These are phyloP conservation scores for Gnomoniopsis sp. DNA, from an alignment of 2,329 filamentous ascomycete species.

Conservation along the genomic window DNA sequence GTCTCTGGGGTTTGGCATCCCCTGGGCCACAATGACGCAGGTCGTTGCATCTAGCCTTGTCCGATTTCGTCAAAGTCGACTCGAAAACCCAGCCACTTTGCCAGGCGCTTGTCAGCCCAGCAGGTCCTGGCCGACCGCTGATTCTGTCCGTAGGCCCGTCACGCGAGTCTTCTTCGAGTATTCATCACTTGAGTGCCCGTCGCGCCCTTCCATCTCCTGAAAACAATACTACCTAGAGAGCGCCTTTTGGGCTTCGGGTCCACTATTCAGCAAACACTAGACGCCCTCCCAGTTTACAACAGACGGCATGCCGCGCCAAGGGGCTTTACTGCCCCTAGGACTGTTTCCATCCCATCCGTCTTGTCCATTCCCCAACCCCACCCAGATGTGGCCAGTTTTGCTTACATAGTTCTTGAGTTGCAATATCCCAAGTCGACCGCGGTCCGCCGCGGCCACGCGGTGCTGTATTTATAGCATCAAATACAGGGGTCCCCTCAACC, in stretches of 20 bases:
- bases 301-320: too few relatives aligned
- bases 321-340: too few relatives aligned
- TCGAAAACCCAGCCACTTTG: neutral
- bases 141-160: neutral
- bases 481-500: neutral
- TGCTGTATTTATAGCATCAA: neutral
- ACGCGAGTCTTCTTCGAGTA: neutral
- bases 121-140: neutral
- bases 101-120: neutral
- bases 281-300: too few relatives aligned
- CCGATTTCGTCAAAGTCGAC: neutral
- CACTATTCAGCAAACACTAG: too few relatives aligned
- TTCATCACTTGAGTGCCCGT: neutral
- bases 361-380: too few relatives aligned
- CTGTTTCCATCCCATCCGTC: too few relatives aligned
- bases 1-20: neutral
- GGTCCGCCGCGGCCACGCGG: neutral
- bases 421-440: neutral
- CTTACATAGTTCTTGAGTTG: neutral
- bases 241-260: too few relatives aligned
- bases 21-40: neutral
- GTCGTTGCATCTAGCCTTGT: neutral
- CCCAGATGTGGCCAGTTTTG: neutral
- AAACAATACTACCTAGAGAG: too few relatives aligned
- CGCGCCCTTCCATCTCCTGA: neutral